These are phyloP conservation scores for Phytopythium helicoides DNA, from an alignment of 352 stramenopile genomes.

Conservation along the genomic window DNA sequence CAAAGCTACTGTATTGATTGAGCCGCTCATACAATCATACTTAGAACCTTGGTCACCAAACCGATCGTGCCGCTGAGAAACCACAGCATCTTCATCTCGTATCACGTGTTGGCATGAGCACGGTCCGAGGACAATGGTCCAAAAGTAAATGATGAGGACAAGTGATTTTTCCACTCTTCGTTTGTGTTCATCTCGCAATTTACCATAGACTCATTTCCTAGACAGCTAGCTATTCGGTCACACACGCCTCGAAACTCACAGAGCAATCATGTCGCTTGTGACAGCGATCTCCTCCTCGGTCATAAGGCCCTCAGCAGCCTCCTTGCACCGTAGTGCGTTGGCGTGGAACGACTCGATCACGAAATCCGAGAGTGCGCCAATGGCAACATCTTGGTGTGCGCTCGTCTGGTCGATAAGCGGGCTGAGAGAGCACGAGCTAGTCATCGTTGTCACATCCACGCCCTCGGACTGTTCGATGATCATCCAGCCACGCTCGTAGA, in stretches of 20 bases:
- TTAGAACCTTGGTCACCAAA: no score
- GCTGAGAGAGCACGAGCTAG: conserved; percentile 22
- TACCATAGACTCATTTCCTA: no score
- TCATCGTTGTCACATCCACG: conserved; percentile 17
- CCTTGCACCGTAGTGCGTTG: conserved; percentile 12
- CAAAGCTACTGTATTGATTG: no score
- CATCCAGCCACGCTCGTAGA: conserved; percentile 43
- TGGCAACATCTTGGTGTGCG: conserved; percentile 23
- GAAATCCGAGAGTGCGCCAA: conserved; percentile 28
- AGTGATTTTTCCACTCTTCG: no score
- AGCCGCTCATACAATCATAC: no score
- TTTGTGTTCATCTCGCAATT: no score
- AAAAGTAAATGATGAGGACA: no score
- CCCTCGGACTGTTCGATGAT: conserved; percentile 26
- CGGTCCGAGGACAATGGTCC: no score
- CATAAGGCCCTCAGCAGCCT: conserved; percentile 1
- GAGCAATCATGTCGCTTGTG: not conserved
- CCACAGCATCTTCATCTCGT: no score
- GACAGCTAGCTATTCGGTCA: not conserved
- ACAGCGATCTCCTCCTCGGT: conserved; percentile 6
- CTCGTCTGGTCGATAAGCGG: conserved; percentile 25
- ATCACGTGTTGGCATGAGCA: no score
- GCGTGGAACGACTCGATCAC: conserved; percentile 33
- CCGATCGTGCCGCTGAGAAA: no score
- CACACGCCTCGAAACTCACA: not conserved